phyloP scores from a whole-genome alignment of 1,284 basidiomycete species.

The Chalciporus sp. region DNA sequence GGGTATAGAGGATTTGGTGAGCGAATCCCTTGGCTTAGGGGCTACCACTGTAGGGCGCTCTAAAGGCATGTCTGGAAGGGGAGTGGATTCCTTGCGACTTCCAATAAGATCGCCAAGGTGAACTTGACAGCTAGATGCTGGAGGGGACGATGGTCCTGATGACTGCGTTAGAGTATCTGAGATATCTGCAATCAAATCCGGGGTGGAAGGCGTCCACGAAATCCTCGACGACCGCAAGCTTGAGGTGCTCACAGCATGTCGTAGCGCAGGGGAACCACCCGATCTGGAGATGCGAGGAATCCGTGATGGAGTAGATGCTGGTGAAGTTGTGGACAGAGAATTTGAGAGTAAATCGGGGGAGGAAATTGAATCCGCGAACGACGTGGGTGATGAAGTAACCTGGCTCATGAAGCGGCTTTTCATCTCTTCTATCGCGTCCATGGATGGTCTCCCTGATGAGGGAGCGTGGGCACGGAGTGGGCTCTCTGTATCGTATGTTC shows the following conservation, averaged over 20 bases:
- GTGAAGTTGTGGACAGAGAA: slow-evolving; percentile 13
- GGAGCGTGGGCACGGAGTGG: slow-evolving; percentile 25
- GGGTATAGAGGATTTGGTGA: slow-evolving; percentile 25
- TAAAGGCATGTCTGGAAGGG: slow-evolving; percentile 3
- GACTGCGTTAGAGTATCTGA: slow-evolving; percentile 61
- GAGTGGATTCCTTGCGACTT: slow-evolving; percentile 12
- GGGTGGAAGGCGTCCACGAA: slow-evolving; percentile 48
- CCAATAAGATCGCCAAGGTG: slow-evolving; percentile 14
- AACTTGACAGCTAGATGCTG: slow-evolving; percentile 38
- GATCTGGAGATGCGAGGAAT: slow-evolving; percentile 33
- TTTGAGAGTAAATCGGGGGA: slow-evolving; percentile 14
- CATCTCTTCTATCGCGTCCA: slow-evolving; percentile 64
- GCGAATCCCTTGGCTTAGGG: slow-evolving; percentile 27
- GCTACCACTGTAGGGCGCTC: slow-evolving; percentile 19
- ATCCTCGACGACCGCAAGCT: slow-evolving; percentile 32
- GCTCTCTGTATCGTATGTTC: slow-evolving; percentile 4
- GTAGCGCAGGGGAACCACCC: slow-evolving; percentile 31
- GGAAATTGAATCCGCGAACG: slow-evolving; percentile 20
- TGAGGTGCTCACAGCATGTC: slow-evolving; percentile 32
- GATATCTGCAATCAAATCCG: slow-evolving; percentile 62
- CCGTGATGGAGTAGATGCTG: slow-evolving; percentile 26
- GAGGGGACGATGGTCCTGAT: slow-evolving; percentile 59
- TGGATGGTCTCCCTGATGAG: slow-evolving; percentile 37
- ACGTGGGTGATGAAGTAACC: slow-evolving; percentile 33
- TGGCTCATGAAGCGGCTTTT: slow-evolving; percentile 56